These are phyloP conservation scores for Talaromyces sp. DNA, from an alignment of 2,329 filamentous ascomycete species.

Conservation along the genomic window DNA sequence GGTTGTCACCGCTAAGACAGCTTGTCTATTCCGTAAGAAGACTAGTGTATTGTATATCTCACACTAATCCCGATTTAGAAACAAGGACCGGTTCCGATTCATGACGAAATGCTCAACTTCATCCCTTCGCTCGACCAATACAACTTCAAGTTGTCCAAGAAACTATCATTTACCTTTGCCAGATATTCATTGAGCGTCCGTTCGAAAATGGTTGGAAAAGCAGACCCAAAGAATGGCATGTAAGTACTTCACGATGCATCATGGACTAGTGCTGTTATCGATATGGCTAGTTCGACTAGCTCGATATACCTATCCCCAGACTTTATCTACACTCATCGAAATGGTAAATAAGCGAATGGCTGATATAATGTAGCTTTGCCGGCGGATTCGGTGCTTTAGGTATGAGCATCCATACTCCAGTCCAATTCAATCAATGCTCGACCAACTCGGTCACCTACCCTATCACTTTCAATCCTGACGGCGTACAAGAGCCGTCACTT, in stretches of 20 bases:
- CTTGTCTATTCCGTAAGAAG: background rate
- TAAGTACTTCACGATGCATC: constrained; percentile 5
- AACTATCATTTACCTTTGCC: background rate
- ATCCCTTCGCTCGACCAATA: background rate
- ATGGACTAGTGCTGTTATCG: background rate
- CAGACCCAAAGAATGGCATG: constrained; percentile 14
- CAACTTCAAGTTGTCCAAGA: background rate
- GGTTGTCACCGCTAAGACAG: background rate
- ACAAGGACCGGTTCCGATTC: background rate
- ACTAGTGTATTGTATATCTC: background rate
- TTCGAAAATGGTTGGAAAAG: constrained; percentile 9
- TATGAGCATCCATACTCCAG: background rate
- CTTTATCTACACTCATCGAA: background rate
- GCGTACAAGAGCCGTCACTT: constrained; percentile 2
- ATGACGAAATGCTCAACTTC: constrained; percentile 12
- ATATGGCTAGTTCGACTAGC: background rate
- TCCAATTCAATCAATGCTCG: background rate
- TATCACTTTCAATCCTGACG: background rate
- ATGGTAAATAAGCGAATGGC: background rate
- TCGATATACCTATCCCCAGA: background rate
- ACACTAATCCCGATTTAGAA: background rate
- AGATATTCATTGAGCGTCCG: background rate
- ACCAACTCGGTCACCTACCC: background rate
- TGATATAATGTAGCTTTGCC: constrained; percentile 1
- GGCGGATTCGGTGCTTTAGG: constrained; percentile 12